Evolutionary conservation across 495 filamentous ascomycete genomes (phyloP), one percentile per base, ranked within the genome.

Genomic region (Terfezia claveryi): DNA sequence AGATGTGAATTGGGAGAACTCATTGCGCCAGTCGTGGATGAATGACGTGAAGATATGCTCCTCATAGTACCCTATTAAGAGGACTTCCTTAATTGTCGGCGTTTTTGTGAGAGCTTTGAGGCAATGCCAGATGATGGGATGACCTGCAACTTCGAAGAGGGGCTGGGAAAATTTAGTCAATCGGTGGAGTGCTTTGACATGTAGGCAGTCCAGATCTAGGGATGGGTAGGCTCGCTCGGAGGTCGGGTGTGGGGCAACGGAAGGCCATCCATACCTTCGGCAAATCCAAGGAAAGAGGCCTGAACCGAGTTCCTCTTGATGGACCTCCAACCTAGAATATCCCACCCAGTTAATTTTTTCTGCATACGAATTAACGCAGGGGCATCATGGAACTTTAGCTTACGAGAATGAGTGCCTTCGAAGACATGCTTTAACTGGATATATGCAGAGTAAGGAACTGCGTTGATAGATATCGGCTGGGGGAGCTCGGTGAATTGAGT

Each of bases 21-120:
- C 82, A 63, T 76, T 77, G 51, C 78, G 71, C 57, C 86, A 74
- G 63, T 93, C 84, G 69, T 94, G 93, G 70, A 96, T 94, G 73
- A 95, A 96, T 65, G 94, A 87, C 57, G 87, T 85, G 75, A 96
- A 95, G 57, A 96, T 83, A 54, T 78, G 73, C 70, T 99, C 91
- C 59, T 99, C 91, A 69, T 96, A 99, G 76, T 99, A 99, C 64
- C 91, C 91, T 64, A 99, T 88, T 63, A 99, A 76, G 72, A 89
- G 83, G 56, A 99, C 92, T 69, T 99, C 91, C 60, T 86, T 83
- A 67, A 99, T 92, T 58, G 80, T 81, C 62, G 85, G 81, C 56
- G 95, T 85, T 68, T 91, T 94, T 55, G 83, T 78, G 59, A 96
- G 78, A 66, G 92, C 89, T 63, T 80, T 85, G 66, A 99, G 77